Conservation (phyloP, 495 filamentous ascomycete genomes). For the Aspergillus coremiiformis region DNA sequence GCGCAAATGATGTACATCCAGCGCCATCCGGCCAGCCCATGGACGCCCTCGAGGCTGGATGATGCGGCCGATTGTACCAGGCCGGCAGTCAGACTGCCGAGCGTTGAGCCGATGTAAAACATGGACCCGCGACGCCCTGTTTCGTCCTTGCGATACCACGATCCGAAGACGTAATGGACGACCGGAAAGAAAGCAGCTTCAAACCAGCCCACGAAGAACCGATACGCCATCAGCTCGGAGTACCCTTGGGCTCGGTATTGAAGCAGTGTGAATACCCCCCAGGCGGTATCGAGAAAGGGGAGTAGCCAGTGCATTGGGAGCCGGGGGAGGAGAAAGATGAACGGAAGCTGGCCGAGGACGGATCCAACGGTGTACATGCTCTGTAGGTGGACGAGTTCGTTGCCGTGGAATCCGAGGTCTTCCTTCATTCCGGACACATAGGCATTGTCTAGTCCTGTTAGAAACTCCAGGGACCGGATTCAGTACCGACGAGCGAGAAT, state of each 20-base stretch:
- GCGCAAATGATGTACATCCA: slow-evolving; percentile 50
- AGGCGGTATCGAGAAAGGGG: slow-evolving; percentile 34
- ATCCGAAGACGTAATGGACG: slow-evolving; percentile 42
- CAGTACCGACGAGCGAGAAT: too few relatives aligned
- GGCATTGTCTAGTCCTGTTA: slow-evolving; percentile 20
- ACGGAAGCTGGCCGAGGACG: slow-evolving; percentile 44
- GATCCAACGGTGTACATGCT: slow-evolving; percentile 46
- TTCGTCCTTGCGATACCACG: slow-evolving; percentile 36
- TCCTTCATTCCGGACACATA: slow-evolving; percentile 24
- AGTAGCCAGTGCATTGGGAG: slow-evolving; percentile 43
- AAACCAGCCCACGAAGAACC: slow-evolving; percentile 84
- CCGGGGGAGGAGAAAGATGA: slow-evolving; percentile 43
- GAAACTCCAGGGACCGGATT: too few relatives aligned
- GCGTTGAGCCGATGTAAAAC: slow-evolving; percentile 43
- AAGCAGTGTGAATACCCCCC: slow-evolving; percentile 43
- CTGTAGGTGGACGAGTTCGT: slow-evolving; percentile 42
- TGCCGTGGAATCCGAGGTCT: slow-evolving; percentile 31
- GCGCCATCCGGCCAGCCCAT: slow-evolving; percentile 44
- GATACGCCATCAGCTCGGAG: slow-evolving; percentile 43
- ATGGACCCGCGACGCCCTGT: slow-evolving; percentile 39
- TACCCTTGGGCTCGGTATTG: slow-evolving; percentile 35
- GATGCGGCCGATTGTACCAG: slow-evolving; percentile 44
- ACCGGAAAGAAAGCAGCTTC: slow-evolving; percentile 48
- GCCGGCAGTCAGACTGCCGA: slow-evolving; percentile 44
- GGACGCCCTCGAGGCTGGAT: slow-evolving; percentile 34